These are phyloP conservation scores for Nakazawaea pomicola DNA, from an alignment of 805 yeast genomes.

Conservation along the genomic window DNA sequence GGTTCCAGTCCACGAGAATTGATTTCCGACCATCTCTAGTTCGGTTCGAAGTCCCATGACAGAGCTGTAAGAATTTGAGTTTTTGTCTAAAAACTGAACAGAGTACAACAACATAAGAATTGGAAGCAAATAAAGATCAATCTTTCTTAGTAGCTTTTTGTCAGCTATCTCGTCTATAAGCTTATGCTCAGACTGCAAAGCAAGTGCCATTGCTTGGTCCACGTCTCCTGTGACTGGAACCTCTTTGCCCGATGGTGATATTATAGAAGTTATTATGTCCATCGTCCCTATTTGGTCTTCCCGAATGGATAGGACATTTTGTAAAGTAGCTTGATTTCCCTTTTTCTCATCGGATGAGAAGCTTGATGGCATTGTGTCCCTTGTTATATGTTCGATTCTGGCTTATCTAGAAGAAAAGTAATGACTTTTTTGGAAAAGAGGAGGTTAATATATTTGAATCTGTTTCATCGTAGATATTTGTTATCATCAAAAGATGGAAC, in stretches of 20 bases:
- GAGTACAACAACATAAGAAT: constrained; percentile 44
- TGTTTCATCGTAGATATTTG: too few species aligned
- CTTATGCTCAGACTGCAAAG: constrained; percentile 27
- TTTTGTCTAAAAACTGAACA: constrained; percentile 57
- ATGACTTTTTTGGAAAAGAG: too few species aligned
- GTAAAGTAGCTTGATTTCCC: background rate
- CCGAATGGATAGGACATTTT: constrained; percentile 11
- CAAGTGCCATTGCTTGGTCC: constrained; percentile 42
- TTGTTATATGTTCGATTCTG: too few species aligned
- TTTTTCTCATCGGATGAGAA: constrained; percentile 1
- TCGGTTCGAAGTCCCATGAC: constrained; percentile 33
- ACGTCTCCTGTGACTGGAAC: constrained; percentile 27
- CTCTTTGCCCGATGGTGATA: constrained; percentile 15
- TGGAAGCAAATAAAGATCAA: constrained; percentile 48
- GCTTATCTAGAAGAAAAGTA: too few species aligned
- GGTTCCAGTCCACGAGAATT: constrained; percentile 30
- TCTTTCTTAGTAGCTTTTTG: constrained; percentile 29
- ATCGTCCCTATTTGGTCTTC: constrained; percentile 15
- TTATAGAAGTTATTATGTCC: constrained; percentile 15
- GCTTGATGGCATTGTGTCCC: background rate
- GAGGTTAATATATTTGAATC: too few species aligned
- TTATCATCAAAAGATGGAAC: too few species aligned
- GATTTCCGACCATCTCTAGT: constrained; percentile 29
- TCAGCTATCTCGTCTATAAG: constrained; percentile 17
- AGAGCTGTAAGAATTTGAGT: constrained; percentile 33